Percentiles rank a stretch among this genome's conserved stretches.
These are phyloP conservation scores for Boletellus ananas DNA, from an alignment of 768 basidiomycete species.

Conservation along the genomic window DNA sequence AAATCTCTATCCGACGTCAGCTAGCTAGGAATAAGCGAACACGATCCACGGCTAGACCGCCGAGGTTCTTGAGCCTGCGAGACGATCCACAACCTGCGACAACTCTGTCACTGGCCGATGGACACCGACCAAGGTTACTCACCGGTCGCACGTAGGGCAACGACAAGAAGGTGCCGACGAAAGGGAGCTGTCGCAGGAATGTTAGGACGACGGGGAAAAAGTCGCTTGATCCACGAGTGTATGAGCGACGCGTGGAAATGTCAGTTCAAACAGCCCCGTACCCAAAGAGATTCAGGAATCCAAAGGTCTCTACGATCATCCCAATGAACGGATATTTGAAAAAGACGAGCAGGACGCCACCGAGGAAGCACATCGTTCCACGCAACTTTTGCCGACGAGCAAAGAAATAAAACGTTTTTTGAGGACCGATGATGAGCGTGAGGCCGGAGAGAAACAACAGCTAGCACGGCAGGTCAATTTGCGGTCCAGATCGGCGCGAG, in stretches of 20 bases:
- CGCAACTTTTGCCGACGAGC: slow-evolving; percentile 92
- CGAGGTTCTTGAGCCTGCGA: slow-evolving; percentile 76
- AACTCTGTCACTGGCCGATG: slow-evolving; percentile 4
- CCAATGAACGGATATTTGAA: slow-evolving; percentile 94
- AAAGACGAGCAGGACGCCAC: slow-evolving; percentile 90
- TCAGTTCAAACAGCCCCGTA: slow-evolving; percentile 29
- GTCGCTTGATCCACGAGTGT: slow-evolving; percentile 55
- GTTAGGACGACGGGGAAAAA: slow-evolving; percentile 99
- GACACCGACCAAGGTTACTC: slow-evolving; percentile 21
- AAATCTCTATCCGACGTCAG: slow-evolving; percentile 6
- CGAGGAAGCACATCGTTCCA: slow-evolving; percentile 84
- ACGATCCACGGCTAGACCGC: slow-evolving; percentile 46
- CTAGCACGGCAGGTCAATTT: slow-evolving; percentile 28
- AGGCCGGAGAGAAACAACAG: slow-evolving; percentile 92
- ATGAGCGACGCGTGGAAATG: not conserved
- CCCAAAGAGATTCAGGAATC: slow-evolving; percentile 98
- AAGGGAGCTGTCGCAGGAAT: slow-evolving; percentile 92
- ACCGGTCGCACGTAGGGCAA: slow-evolving; percentile 87
- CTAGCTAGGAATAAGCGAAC: slow-evolving; percentile 4
- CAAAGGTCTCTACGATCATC: slow-evolving; percentile 90
- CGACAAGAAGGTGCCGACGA: slow-evolving; percentile 82
- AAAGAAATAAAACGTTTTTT: slow-evolving; percentile 98
- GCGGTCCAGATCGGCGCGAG: not conserved
- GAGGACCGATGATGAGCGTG: slow-evolving; percentile 94
- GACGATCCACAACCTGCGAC: slow-evolving; percentile 66